A percentile compares a stretch with the other conserved stretches of the same genome.
Conservation (phyloP, 2,329 filamentous ascomycete genomes). For the Chaetothyriales sp. region DNA sequence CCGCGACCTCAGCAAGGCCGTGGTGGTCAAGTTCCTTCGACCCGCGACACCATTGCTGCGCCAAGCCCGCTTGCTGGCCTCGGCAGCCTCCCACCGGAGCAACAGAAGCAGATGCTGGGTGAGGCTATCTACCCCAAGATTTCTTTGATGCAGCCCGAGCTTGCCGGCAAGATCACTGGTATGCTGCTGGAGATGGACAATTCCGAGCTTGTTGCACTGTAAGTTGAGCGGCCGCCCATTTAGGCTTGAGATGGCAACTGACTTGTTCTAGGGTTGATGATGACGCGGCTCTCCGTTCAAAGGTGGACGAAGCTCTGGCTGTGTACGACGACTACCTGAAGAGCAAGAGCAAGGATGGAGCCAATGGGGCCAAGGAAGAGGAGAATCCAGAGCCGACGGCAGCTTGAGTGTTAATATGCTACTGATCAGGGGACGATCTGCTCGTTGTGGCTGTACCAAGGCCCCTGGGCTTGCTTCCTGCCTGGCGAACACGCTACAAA, state of each 20-base stretch:
- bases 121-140: slow-evolving; percentile 99
- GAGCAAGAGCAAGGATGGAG: slow-evolving; percentile 44
- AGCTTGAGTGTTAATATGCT: slow-evolving; percentile 5
- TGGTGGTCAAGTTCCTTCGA: slow-evolving; percentile 27
- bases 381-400: slow-evolving; percentile 12
- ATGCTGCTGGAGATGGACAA: slow-evolving; percentile 99
- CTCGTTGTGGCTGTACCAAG: not conserved
- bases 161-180: slow-evolving; percentile 98
- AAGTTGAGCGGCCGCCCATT: slow-evolving; percentile 40
- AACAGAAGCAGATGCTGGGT: slow-evolving; percentile 98
- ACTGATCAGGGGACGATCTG: not conserved
- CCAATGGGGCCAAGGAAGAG: slow-evolving; percentile 17
- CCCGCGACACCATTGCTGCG: slow-evolving; percentile 22
- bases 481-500: not conserved
- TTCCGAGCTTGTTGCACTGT: slow-evolving; percentile 82
- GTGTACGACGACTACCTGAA: slow-evolving; percentile 99
- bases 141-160: slow-evolving; percentile 77
- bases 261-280: slow-evolving; percentile 59
- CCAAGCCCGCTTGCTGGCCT: slow-evolving; percentile 39
- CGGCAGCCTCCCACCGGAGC: slow-evolving; percentile 42
- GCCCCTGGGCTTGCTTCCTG: not conserved
- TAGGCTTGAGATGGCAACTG: slow-evolving; percentile 5
- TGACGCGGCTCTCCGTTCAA: slow-evolving; percentile 72
- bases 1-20: slow-evolving; percentile 23
- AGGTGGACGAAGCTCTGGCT: slow-evolving; percentile 91